Percentiles rank a stretch among this genome's conserved stretches.
Evolutionary conservation across 225 moss, liverwort and hornwort genomes (phyloP).

Genomic region (Bryum argenteum): DNA sequence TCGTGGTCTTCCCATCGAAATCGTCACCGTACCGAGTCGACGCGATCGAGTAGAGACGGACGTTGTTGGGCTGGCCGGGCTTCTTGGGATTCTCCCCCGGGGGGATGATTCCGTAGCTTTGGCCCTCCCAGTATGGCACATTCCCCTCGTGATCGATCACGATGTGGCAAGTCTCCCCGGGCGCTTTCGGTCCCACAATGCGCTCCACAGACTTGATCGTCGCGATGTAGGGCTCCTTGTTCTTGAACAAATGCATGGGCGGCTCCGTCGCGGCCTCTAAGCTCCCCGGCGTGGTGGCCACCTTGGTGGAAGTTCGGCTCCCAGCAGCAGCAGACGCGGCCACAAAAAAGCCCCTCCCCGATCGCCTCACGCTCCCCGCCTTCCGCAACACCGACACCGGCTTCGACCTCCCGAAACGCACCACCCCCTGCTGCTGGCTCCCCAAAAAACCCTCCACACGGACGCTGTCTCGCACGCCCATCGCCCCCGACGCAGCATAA

Average conservation of each 20-base stretch:
- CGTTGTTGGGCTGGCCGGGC: slow-evolving; percentile 76
- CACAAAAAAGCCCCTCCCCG: not conserved
- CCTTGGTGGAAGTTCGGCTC: slow-evolving; percentile 1
- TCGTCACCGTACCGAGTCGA: slow-evolving; percentile 91
- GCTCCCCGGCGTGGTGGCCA: slow-evolving; percentile 24
- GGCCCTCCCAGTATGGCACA: slow-evolving; percentile 95
- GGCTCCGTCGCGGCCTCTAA: slow-evolving; percentile 60
- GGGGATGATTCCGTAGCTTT: slow-evolving; percentile 97
- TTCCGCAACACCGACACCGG: slow-evolving; percentile 21
- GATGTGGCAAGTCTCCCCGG: slow-evolving; percentile 95
- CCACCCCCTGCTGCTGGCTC: slow-evolving; percentile 3
- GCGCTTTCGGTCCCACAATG: slow-evolving; percentile 85
- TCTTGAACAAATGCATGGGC: slow-evolving; percentile 81
- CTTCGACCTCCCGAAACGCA: not conserved
- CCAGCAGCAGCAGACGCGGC: slow-evolving; percentile 24
- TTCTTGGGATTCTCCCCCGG: slow-evolving; percentile 95
- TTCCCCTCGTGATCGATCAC: slow-evolving; percentile 85
- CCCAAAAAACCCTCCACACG: slow-evolving; percentile 2
- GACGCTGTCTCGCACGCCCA: not conserved
- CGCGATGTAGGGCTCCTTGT: slow-evolving; percentile 70
- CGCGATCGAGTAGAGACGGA: slow-evolving; percentile 96
- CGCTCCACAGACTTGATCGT: slow-evolving; percentile 85
- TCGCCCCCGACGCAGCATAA: slow-evolving; percentile 8
- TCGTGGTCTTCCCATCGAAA: slow-evolving; percentile 86
- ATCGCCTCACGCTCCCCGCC: slow-evolving; percentile 10